A percentile compares a stretch with the other conserved stretches of the same genome.
Evolutionary conservation across 768 basidiomycete species (phyloP).

Genomic region (Pulveroboletus sp.): DNA sequence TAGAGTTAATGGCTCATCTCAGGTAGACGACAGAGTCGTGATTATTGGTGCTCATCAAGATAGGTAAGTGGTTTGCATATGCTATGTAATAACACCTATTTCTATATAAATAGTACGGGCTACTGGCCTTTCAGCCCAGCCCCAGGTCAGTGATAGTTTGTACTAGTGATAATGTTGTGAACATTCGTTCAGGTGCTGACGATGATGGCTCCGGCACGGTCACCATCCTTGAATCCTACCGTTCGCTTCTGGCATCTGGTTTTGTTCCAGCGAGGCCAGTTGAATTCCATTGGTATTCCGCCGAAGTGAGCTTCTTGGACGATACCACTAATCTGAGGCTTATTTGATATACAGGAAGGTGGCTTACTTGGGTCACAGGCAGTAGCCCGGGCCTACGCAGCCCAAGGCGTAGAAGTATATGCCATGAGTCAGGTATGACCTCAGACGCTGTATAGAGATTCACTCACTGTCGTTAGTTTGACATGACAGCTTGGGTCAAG

Average conservation of each 20-base stretch:
- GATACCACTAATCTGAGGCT: not conserved
- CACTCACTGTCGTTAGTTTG: conserved; percentile 54
- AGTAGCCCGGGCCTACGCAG: conserved; percentile 70
- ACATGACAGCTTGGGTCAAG: conserved; percentile 96
- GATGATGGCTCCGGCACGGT: conserved; percentile 44
- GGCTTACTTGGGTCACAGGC: conserved; percentile 89
- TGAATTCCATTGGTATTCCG: conserved; percentile 49
- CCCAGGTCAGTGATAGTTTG: conserved; percentile 46
- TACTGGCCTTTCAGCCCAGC: conserved; percentile 74
- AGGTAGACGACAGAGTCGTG: conserved; percentile 55
- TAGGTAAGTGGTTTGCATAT: conserved; percentile 40
- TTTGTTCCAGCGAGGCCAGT: conserved; percentile 40
- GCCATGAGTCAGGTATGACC: conserved; percentile 31
- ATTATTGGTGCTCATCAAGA: conserved; percentile 82
- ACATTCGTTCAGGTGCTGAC: conserved; percentile 32
- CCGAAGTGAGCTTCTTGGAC: conserved; percentile 28
- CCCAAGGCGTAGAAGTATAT: conserved; percentile 17
- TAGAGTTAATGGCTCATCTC: conserved; percentile 68
- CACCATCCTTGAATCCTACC: conserved; percentile 42
- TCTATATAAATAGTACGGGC: conserved; percentile 47
- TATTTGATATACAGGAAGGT: conserved; percentile 46
- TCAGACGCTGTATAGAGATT: not conserved
- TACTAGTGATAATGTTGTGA: not conserved
- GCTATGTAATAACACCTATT: conserved; percentile 1
- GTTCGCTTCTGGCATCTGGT: conserved; percentile 37